Evolutionary conservation across 108 stramenopile species (phyloP), one percentile per base, ranked within the genome.

Genomic region (Epithemia pelagica): DNA sequence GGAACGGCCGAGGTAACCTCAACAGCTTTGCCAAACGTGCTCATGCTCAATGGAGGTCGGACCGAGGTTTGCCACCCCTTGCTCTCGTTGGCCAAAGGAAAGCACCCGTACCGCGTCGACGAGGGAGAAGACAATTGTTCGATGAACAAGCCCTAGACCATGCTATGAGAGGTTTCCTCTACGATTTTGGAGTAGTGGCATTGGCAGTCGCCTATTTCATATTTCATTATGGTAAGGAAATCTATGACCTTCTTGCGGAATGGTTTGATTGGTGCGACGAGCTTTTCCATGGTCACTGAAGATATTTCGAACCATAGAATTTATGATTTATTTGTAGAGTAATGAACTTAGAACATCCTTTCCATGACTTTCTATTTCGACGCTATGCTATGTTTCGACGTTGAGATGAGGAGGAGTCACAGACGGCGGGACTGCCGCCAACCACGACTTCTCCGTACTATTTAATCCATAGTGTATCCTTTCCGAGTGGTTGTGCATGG

Each of bases 1-100:
- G 83, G 80, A 74, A 80, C 31, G 81, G 81, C 29, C 74, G 75
- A 31, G 83, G 83, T 24, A 79, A 81, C 57, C 5, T 68, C 2
- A 32, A 68, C 24, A 31, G 54, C 7, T 68, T 68, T 59, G 57
- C 58, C 31, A 23, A 68, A 30, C 67, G 67, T n/a, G 67, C 67
- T 0, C 67, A 68, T 30, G 30, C 58, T 10, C 23, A 32, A 10
- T 70, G 69, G 61, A 22, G 69, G 15, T 46, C 15, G 37, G 37
- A 46, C 15, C 5, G 37, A 46, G 37, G 37, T 5, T 46, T 46
- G 37, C 37, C 37, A 5, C 15, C 37, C 15, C 37, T 46, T 10
- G 5, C 15, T 46, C 37, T 46, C 10, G 37, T 15, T 5, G 37
- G 37, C 10, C 37, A 46, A 15, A 5, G 37, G 37, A 46, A 46